Conservation (phyloP, 345 rosid species). For the Eucalyptus pumila region DNA sequence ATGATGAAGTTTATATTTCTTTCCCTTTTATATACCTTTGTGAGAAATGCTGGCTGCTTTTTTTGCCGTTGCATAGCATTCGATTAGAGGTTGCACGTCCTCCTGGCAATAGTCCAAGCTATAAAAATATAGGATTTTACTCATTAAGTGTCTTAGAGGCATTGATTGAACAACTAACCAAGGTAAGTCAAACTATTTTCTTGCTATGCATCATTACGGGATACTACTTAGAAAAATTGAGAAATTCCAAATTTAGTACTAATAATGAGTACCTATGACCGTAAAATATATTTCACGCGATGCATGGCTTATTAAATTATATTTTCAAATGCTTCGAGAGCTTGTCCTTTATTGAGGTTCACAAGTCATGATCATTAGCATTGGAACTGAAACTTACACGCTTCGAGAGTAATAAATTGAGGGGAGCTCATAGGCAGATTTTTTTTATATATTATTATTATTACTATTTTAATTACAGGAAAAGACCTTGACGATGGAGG, state of each 20-base stretch:
- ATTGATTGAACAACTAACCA: background rate
- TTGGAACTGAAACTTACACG: no score
- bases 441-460: no score
- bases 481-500: accelerated
- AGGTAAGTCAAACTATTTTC: background rate
- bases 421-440: no score
- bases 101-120: background rate
- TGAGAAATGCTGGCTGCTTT: background rate
- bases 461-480: no score
- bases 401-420: no score
- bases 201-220: background rate
- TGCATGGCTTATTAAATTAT: background rate
- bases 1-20: background rate
- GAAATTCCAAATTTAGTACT: background rate
- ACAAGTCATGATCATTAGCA: background rate
- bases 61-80: background rate
- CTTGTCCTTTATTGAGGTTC: background rate
- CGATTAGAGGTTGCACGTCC: background rate
- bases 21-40: background rate
- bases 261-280: background rate
- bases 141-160: background rate
- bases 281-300: background rate
- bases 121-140: background rate
- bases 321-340: no score
- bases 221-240: background rate